Conservation (phyloP, 2,329 filamentous ascomycete species). For the Paracoccidioides lutzii region DNA sequence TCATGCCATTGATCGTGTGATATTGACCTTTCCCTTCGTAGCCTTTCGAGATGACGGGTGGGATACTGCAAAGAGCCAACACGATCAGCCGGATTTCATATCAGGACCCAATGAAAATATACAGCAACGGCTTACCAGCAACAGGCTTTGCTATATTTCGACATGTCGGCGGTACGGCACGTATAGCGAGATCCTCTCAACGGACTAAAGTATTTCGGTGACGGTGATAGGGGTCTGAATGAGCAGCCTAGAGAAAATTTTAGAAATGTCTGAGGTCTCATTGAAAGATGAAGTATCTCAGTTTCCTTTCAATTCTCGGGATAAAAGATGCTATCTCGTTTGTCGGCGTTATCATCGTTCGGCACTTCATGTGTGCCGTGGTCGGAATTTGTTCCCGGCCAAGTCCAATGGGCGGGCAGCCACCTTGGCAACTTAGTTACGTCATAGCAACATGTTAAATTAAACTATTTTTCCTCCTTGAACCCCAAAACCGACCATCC, state of each 20-base stretch:
- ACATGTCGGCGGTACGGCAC: constrained; percentile 17
- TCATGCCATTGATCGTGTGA: constrained; percentile 47
- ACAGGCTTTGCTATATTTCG: constrained; percentile 33
- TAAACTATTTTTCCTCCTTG: too few species aligned
- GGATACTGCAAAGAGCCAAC: constrained; percentile 21
- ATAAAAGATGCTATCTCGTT: not conserved
- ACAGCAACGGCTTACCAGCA: constrained; percentile 27
- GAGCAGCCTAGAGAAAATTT: not conserved
- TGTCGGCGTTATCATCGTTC: too few species aligned
- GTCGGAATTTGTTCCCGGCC: not conserved
- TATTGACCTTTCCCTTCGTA: constrained; percentile 48
- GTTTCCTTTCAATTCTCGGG: not conserved
- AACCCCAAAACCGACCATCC: too few species aligned
- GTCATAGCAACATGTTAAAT: not conserved
- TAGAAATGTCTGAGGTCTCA: not conserved
- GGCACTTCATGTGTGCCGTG: not conserved
- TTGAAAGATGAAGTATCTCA: not conserved
- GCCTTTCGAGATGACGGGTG: constrained; percentile 28
- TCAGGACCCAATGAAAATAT: not conserved
- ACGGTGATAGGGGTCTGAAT: not conserved
- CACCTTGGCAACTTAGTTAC: not conserved
- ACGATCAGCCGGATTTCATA: not conserved
- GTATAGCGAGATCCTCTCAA: not conserved
- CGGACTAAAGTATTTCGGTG: not conserved
- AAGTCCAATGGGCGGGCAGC: not conserved